Base-by-base conservation (phyloP, 1,284 basidiomycete species). In the Xerocomus minutiporus region DNA sequence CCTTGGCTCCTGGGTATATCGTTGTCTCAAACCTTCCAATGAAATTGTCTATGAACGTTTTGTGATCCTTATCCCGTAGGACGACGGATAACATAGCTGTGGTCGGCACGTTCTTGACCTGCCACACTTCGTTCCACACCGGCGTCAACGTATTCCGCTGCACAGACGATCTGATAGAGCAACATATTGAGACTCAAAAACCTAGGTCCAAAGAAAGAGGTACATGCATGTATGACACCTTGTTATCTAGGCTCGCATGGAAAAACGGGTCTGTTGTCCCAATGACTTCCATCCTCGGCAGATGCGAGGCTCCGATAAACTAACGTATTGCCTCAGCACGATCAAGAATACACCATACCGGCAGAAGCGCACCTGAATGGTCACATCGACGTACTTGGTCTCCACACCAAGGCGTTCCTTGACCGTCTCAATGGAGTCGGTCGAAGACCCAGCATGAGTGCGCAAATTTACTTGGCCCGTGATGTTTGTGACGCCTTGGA, bases 111-210 rank as follows among this genome's bases (percentile, higher is more conserved):
- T 86, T 87, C 68, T 80, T 84, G 57, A 88, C 68, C 38, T 72
- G 71, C 87, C 87, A 89, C 20, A 74, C 57, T 60, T 88, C 87
- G 59, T 90, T 84, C 87, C 87, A 89, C 25, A 86, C 82, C 0
- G 87, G 87, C 0, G 70, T 62, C 17, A 82, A 68, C 5, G 81
- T 84, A 50, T 81, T 73, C 17, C 69, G 57, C 59, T 84, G 75
- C 11, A 88, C 83, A 0, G 82, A 79, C 0, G 87, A 90, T 46
- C 87, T 89, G 51, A 20, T 29, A 49, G 35, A 20, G 7, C 12
- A 35, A 13, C 13, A 4, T 7, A 32, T 20, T 60, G 15, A 55
- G 51, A 41, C 36, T 34, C 20, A 31, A 20, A 5, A 34, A 3
- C 17, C 2, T 1, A 29, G 15, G 39, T 17, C 8, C 8, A 38